Conservation (phyloP, 2,329 filamentous ascomycete species). For the Celoporthe dispersa region DNA sequence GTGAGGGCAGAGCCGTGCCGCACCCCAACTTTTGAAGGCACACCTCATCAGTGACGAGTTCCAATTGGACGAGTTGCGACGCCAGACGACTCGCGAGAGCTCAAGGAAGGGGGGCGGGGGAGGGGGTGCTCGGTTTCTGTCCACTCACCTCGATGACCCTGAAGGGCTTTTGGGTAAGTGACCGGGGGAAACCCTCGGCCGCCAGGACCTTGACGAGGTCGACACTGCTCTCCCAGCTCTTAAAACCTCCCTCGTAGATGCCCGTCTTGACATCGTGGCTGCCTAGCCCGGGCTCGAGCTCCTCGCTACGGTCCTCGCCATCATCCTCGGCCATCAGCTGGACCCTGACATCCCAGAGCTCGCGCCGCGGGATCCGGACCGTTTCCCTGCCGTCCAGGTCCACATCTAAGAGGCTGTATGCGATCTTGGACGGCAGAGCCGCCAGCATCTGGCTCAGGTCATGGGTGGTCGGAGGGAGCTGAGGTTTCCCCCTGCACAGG, state of each 20-base stretch:
- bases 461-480: slow-evolving; percentile 60
- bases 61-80: slow-evolving; percentile 20
- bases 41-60: slow-evolving; percentile 30
- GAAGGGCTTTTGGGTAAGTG: slow-evolving; percentile 41
- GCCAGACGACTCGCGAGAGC: slow-evolving; percentile 3
- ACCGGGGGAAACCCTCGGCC: slow-evolving; percentile 42
- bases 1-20: slow-evolving; percentile 74
- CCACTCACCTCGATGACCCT: slow-evolving; percentile 59
- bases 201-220: slow-evolving; percentile 75
- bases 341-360: slow-evolving; percentile 80
- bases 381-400: slow-evolving; percentile 60
- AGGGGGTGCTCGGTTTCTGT: slow-evolving; percentile 16
- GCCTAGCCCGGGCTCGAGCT: slow-evolving; percentile 58
- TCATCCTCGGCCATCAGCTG: slow-evolving; percentile 79
- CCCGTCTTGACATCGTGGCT: slow-evolving; percentile 78
- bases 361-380: slow-evolving; percentile 69
- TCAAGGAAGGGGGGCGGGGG: neutral
- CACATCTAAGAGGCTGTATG: slow-evolving; percentile 66
- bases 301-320: slow-evolving; percentile 41
- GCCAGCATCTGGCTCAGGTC: slow-evolving; percentile 55
- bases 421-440: slow-evolving; percentile 72
- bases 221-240: slow-evolving; percentile 86
- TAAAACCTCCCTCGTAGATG: slow-evolving; percentile 86
- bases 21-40: slow-evolving; percentile 68
- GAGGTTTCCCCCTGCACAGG: slow-evolving; percentile 64